Percentiles rank a stretch among this genome's conserved stretches.
phyloP scores from a whole-genome alignment of 495 filamentous ascomycete genomes.

The Penicillium paxilli region DNA sequence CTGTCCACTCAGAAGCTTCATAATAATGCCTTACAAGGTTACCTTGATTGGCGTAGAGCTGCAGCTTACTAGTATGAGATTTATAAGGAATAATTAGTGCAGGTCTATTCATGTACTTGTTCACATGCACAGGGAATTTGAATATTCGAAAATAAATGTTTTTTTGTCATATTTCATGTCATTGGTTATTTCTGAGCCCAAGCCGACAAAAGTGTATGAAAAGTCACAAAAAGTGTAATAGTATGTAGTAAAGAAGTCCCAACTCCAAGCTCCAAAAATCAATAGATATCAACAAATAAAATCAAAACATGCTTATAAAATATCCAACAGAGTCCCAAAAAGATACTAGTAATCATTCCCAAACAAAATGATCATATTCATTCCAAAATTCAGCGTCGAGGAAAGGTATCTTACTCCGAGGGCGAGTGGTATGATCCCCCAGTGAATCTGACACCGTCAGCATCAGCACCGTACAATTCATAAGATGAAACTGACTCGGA shows the following conservation, averaged over 20 bases:
- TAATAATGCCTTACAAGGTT: neutral
- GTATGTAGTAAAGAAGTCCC: neutral
- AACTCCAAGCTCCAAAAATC: neutral
- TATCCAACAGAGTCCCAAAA: no score
- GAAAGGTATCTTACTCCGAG: neutral
- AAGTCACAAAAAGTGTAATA: no score
- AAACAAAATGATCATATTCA: neutral
- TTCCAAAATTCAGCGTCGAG: neutral
- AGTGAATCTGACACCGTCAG: slow-evolving; percentile 10
- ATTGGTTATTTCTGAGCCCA: no score
- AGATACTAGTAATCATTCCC: no score
- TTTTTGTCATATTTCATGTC: neutral
- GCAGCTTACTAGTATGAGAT: no score
- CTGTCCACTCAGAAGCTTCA: neutral
- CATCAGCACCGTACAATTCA: neutral
- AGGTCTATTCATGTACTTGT: no score
- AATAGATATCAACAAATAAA: neutral
- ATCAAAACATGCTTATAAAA: no score
- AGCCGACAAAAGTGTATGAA: no score
- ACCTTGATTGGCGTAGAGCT: neutral
- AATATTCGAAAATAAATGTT: neutral
- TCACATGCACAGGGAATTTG: no score
- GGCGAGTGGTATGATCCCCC: slow-evolving; percentile 13
- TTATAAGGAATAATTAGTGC: no score
- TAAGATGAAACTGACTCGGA: no score